Conservation (phyloP, 108 stramenopile species). For the Bacterosira constricta region DNA sequence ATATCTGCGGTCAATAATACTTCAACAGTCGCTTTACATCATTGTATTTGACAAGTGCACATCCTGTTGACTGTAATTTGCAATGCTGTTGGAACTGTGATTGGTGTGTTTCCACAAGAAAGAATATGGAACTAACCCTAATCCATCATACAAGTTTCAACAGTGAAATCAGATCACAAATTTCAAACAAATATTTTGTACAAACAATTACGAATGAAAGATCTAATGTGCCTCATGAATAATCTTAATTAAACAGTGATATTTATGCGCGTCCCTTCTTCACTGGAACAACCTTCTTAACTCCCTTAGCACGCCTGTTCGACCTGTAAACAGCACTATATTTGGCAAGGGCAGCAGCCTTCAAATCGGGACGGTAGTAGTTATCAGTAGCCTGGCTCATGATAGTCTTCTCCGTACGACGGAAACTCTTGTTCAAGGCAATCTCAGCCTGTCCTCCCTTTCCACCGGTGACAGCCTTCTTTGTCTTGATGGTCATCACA, state of each 20-base stretch:
- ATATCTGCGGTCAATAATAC: too few species aligned
- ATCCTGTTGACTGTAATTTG: too few species aligned
- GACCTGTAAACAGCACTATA: conserved; percentile 89
- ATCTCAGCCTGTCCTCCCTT: conserved; percentile 66
- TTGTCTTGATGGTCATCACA: conserved; percentile 79
- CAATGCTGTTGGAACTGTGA: too few species aligned
- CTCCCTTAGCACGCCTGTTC: conserved; percentile 85
- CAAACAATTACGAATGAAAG: neutral
- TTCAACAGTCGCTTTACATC: too few species aligned
- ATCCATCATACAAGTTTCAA: too few species aligned
- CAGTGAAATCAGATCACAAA: too few species aligned
- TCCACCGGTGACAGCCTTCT: conserved; percentile 72
- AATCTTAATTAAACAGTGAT: neutral
- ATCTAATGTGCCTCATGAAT: neutral
- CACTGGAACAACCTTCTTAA: conserved; percentile 77
- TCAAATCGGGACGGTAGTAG: conserved; percentile 92
- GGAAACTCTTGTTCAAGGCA: conserved; percentile 90
- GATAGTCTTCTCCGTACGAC: conserved; percentile 78
- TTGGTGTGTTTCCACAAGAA: too few species aligned
- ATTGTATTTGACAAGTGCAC: too few species aligned
- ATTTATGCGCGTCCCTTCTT: conserved; percentile 87
- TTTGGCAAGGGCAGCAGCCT: conserved; percentile 80
- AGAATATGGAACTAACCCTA: too few species aligned
- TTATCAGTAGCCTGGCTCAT: conserved; percentile 71
- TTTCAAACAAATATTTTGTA: conserved; percentile 2